Conservation (phyloP, 148 eudicot genomes). For the Rhododendron simsii region DNA sequence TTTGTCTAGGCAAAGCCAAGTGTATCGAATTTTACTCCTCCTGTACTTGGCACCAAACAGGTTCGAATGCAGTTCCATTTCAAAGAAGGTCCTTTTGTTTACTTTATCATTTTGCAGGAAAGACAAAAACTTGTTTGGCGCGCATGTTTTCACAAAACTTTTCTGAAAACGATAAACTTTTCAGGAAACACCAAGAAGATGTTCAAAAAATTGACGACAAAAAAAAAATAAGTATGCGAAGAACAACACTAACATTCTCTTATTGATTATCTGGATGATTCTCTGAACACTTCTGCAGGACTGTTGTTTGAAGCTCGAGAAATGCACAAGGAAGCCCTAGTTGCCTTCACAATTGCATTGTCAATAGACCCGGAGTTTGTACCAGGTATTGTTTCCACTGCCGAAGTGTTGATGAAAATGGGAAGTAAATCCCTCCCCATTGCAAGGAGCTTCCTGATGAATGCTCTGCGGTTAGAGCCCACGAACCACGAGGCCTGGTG, state of each 20-base stretch:
- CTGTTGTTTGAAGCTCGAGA: conserved; percentile 41
- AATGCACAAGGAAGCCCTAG: conserved; percentile 54
- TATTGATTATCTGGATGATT: background rate
- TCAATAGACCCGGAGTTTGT: conserved; percentile 72
- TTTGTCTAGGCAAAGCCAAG: conserved; percentile 61
- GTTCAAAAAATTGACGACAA: background rate
- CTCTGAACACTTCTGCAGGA: conserved; percentile 29
- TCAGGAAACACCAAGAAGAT: background rate
- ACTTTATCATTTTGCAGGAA: background rate
- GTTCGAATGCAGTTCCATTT: conserved; percentile 24
- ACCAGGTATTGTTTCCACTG: conserved; percentile 65
- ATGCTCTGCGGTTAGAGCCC: conserved; percentile 68
- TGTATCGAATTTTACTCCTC: conserved; percentile 44
- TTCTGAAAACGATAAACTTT: background rate
- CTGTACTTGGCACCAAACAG: conserved; percentile 72
- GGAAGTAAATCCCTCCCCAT: conserved; percentile 40
- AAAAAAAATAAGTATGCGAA: background rate
- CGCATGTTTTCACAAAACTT: background rate
- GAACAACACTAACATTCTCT: background rate
- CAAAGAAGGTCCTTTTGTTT: background rate
- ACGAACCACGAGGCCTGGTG: conserved; percentile 77
- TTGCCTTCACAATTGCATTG: conserved; percentile 55
- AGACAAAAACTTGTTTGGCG: background rate
- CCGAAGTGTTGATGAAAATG: conserved; percentile 46
- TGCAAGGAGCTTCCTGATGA: conserved; percentile 76